A percentile compares a stretch with the other conserved stretches of the same genome.
These are phyloP conservation scores for Trichomonascus vanleenenianus DNA, from an alignment of 805 yeast genomes.

Conservation along the genomic window DNA sequence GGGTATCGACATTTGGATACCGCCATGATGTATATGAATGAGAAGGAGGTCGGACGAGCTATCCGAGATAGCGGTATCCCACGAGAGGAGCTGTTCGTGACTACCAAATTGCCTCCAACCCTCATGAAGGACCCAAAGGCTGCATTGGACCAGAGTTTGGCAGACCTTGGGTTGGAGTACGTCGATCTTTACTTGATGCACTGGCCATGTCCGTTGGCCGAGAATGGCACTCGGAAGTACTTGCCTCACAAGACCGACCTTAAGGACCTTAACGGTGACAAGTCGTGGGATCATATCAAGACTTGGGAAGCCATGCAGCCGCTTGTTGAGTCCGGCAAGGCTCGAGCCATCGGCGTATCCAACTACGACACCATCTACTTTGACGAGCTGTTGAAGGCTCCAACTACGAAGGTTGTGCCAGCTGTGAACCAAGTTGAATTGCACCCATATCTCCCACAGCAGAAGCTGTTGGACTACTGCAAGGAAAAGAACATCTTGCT, in stretches of 20 bases:
- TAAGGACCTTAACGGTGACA: slow-evolving; percentile 67
- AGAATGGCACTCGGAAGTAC: slow-evolving; percentile 7
- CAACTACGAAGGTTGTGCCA: slow-evolving; percentile 38
- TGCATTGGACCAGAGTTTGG: slow-evolving; percentile 45
- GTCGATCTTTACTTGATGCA: slow-evolving; percentile 60
- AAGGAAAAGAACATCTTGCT: slow-evolving; percentile 44
- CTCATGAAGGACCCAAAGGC: slow-evolving; percentile 32
- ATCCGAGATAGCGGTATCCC: slow-evolving; percentile 35
- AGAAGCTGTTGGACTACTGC: slow-evolving; percentile 37
- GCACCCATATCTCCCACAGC: slow-evolving; percentile 42
- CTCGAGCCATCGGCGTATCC: slow-evolving; percentile 70
- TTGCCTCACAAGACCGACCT: slow-evolving; percentile 34
- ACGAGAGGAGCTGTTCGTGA: slow-evolving; percentile 48
- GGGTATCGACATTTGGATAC: slow-evolving; percentile 73
- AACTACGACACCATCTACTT: slow-evolving; percentile 59
- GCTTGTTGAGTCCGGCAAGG: slow-evolving; percentile 38
- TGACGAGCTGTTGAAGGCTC: slow-evolving; percentile 46
- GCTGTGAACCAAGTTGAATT: slow-evolving; percentile 61
- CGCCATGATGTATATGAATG: slow-evolving; percentile 70
- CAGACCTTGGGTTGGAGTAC: slow-evolving; percentile 46
- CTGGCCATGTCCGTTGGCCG: slow-evolving; percentile 61
- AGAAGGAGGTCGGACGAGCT: slow-evolving; percentile 50
- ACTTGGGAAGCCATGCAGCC: slow-evolving; percentile 11
- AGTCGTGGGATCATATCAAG: slow-evolving; percentile 54
- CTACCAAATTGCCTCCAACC: slow-evolving; percentile 55